Conservation (phyloP, 371 early-diverging fungal genomes). For the Mortierella sp. region DNA sequence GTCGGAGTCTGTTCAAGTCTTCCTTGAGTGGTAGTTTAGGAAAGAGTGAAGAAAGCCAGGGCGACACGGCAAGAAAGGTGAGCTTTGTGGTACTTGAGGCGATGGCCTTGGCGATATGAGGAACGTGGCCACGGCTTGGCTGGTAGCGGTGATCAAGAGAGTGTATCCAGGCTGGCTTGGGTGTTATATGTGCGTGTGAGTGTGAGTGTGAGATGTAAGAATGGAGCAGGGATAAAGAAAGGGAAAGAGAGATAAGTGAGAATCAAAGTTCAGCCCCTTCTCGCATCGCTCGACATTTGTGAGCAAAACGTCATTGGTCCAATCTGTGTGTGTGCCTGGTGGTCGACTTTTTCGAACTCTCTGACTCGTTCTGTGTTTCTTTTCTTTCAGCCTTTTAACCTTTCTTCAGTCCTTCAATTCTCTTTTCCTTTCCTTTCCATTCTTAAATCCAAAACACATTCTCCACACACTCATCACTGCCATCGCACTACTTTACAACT, state of each 20-base stretch:
- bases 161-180: neutral
- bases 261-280: neutral
- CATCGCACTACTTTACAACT: neutral
- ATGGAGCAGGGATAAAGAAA: neutral
- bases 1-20: neutral
- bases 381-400: neutral
- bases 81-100: no score
- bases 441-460: neutral
- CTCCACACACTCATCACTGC: neutral
- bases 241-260: neutral
- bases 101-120: no score
- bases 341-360: neutral
- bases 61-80: no score
- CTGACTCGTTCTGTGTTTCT: neutral
- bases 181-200: neutral
- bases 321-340: neutral
- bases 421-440: neutral
- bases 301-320: neutral
- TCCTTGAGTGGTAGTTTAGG: no score
- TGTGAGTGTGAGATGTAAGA: neutral
- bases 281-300: neutral
- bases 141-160: neutral
- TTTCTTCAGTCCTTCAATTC: neutral
- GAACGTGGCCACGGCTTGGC: no score
- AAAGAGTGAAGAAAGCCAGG: no score